Evolutionary conservation across 176 grass and related monocot species (phyloP), one percentile per base, ranked within the genome.

Genomic region (Cenchrus fungigraminus): DNA sequence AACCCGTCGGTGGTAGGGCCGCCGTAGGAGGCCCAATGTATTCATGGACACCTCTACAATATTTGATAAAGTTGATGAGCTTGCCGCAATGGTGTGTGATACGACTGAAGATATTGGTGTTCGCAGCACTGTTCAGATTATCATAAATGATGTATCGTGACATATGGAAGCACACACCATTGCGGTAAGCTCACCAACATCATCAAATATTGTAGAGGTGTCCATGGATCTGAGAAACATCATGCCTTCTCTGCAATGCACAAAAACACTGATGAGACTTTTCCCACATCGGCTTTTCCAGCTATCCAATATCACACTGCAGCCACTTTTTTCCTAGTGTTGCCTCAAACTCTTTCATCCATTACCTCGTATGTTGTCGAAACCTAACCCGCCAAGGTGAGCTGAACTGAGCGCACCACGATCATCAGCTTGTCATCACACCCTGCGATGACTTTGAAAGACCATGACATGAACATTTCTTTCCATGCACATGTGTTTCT

Each of bases 171-270:
- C 79, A 52, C 49, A 83, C 84, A 92, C 66, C 76, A 90, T 80
- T 37, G 59, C 71, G 52, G 64, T 67, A 44, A 98, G 87, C 65
- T 86, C 80, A 85, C 89, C 89, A 6, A 87, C 83, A 12, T 95
- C 95, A 46, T 86, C 54, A 74, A 81, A 63, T 61, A 86, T 84
- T 74, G 57, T 45, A n/a, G 91, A 91, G 37, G 77, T 76, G 86
- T 98, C 86, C 56, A 92, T 80, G 19, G 95, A 98, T 85, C 80
- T 98, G 63, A 95, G 70, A 74, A 98, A 98, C 19, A 92, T 2
- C 31, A 87, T 92, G 45, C 91, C 93, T 78, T 83, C 60, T 28
- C 71, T 65, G 72, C 89, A 93, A 73, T 92, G 80, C 64, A 92
- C 95, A 14, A 98, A 76, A 84, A 90, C 92, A 86, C 79, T 88